These are phyloP conservation scores for Coffea humblotiana DNA, from an alignment of 305 asterid genomes.

Conservation along the genomic window DNA sequence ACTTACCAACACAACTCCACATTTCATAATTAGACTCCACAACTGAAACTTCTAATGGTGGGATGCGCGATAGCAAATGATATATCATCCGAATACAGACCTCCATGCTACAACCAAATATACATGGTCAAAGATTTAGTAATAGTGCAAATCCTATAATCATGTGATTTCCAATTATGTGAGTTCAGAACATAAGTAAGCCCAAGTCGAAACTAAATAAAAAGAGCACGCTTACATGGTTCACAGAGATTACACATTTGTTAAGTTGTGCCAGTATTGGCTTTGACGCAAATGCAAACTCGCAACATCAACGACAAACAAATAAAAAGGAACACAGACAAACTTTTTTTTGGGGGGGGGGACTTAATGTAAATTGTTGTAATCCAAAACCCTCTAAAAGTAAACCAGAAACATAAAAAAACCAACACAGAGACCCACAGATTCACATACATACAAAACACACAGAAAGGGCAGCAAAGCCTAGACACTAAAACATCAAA, in stretches of 20 bases:
- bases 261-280: no score
- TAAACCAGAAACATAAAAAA: no score
- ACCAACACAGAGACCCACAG: no score
- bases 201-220: no score
- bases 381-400: no score
- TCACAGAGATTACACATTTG: no score
- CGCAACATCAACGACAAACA: neutral
- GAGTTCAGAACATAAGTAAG: neutral
- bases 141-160: neutral
- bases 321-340: neutral
- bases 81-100: slow-evolving; percentile 63
- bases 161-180: neutral
- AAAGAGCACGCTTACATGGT: no score
- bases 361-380: neutral
- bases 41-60: slow-evolving; percentile 44
- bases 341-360: neutral
- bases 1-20: slow-evolving; percentile 85
- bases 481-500: no score
- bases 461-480: no score
- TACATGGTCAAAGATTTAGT: neutral
- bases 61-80: slow-evolving; percentile 57
- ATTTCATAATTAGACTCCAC: slow-evolving; percentile 42
- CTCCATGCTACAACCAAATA: slow-evolving; percentile 54
- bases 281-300: no score
- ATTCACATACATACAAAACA: no score